Evolutionary conservation across 352 stramenopile species (phyloP).

Genomic region (Phytopythium aichiense): DNA sequence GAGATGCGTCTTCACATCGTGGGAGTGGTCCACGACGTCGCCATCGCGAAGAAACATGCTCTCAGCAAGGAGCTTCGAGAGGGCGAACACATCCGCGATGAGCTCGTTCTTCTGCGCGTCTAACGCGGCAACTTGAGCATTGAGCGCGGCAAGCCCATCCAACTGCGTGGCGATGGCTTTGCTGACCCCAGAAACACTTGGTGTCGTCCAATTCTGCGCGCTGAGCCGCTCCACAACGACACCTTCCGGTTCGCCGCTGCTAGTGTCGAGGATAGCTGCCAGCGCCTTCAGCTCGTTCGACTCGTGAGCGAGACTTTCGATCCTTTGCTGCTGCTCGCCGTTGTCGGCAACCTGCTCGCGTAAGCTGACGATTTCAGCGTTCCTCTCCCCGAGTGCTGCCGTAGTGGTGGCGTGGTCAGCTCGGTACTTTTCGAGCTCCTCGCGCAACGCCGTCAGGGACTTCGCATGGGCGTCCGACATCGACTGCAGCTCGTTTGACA

Average conservation of each 20-base stretch:
- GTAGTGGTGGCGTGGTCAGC: neutral
- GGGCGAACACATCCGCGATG: neutral
- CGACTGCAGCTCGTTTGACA: slow-evolving; percentile 1
- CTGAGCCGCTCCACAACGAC: neutral
- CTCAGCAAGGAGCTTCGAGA: neutral
- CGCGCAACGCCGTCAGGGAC: slow-evolving; percentile 8
- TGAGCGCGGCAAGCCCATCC: neutral
- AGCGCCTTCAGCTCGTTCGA: neutral
- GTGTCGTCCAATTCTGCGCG: neutral
- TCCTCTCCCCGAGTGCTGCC: slow-evolving; percentile 1
- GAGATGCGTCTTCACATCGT: neutral
- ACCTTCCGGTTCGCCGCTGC: neutral
- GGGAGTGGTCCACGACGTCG: neutral
- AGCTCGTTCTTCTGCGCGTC: neutral
- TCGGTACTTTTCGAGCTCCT: slow-evolving; percentile 8
- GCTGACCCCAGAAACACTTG: neutral
- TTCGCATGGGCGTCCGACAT: slow-evolving; percentile 5
- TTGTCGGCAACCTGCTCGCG: neutral
- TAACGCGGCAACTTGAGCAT: neutral
- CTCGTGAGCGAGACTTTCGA: neutral
- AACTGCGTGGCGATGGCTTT: neutral
- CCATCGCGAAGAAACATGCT: neutral
- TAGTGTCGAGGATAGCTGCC: neutral
- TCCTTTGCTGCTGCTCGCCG: neutral
- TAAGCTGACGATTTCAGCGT: slow-evolving; percentile 8